Conservation (phyloP, 306 rosid species). For the Cicer pinnatifidum region DNA sequence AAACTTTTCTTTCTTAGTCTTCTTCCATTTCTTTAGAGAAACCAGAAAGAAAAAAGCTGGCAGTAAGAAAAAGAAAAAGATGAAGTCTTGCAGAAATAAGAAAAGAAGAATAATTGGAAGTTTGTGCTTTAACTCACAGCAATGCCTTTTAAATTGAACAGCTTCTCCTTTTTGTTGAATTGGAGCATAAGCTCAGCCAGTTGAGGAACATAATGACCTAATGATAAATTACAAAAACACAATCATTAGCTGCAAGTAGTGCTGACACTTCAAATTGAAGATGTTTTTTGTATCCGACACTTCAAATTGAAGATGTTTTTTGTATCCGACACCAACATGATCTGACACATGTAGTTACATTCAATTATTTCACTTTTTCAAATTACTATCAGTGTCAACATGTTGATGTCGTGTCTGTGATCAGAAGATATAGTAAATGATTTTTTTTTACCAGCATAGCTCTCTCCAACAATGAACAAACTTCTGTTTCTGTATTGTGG, state of each 20-base stretch:
- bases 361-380: too few relatives aligned
- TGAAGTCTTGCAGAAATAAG: background rate
- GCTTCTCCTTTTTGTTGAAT: slow-evolving; percentile 58
- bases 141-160: slow-evolving; percentile 71
- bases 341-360: too few relatives aligned
- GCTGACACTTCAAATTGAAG: too few relatives aligned
- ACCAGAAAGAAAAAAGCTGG: slow-evolving; percentile 30
- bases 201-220: slow-evolving; percentile 87
- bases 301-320: too few relatives aligned
- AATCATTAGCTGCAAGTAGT: background rate
- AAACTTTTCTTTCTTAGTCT: slow-evolving; percentile 20
- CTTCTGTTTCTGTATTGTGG: slow-evolving; percentile 64
- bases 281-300: too few relatives aligned
- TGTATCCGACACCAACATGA: too few relatives aligned
- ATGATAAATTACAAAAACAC: slow-evolving; percentile 17
- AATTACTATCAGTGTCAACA: too few relatives aligned
- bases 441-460: slow-evolving; percentile 67
- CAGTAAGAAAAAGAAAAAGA: slow-evolving; percentile 18
- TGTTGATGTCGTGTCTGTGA: too few relatives aligned
- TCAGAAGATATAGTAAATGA: background rate
- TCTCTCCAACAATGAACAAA: slow-evolving; percentile 72
- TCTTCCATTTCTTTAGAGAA: slow-evolving; percentile 13
- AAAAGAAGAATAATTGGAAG: slow-evolving; percentile 49
- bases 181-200: slow-evolving; percentile 68
- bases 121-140: slow-evolving; percentile 60